Percentiles rank a stretch among this genome's conserved stretches.
phyloP scores from a whole-genome alignment of 805 yeast genomes.

The Ogataea populi-albae region DNA sequence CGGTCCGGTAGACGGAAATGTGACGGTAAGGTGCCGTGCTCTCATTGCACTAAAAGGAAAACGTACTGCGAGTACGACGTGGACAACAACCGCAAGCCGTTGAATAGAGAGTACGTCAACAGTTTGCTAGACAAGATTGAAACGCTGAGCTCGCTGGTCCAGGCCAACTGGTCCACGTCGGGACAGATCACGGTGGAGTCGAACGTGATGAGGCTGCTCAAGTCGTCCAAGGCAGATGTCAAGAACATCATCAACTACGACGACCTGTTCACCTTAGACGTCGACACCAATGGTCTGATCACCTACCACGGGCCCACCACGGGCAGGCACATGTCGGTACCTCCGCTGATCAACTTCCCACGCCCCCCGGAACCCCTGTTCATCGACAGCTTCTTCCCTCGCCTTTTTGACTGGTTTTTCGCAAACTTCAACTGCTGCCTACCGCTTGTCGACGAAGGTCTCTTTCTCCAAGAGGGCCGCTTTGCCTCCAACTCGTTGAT shows the following conservation, averaged over 20 bases:
- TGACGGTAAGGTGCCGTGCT: conserved; percentile 1
- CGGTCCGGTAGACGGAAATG: conserved; percentile 1
- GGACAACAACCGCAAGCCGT: conserved; percentile 3
- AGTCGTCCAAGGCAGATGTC: conserved; percentile 1
- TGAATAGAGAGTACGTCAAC: conserved; percentile 1
- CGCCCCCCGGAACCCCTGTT: not conserved
- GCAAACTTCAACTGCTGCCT: not conserved
- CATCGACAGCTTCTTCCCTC: not conserved
- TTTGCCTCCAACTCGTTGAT: conserved; percentile 1
- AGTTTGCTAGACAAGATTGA: conserved; percentile 1
- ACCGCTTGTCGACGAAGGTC: conserved; percentile 1
- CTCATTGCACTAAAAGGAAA: not conserved
- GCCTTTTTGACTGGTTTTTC: conserved; percentile 1
- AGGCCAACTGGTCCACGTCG: not conserved
- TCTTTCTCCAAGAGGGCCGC: not conserved
- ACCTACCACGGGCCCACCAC: conserved; percentile 4
- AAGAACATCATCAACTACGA: conserved; percentile 2
- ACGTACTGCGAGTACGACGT: conserved; percentile 1
- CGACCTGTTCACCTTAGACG: conserved; percentile 1
- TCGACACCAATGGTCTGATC: conserved; percentile 3
- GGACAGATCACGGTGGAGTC: conserved; percentile 1
- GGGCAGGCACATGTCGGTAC: conserved; percentile 1
- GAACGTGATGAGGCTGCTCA: conserved; percentile 1
- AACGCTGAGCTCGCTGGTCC: not conserved
- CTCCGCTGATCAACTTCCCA: conserved; percentile 2